phyloP scores from a whole-genome alignment of 2,329 filamentous ascomycete species.

The Lecanicillium sp. region DNA sequence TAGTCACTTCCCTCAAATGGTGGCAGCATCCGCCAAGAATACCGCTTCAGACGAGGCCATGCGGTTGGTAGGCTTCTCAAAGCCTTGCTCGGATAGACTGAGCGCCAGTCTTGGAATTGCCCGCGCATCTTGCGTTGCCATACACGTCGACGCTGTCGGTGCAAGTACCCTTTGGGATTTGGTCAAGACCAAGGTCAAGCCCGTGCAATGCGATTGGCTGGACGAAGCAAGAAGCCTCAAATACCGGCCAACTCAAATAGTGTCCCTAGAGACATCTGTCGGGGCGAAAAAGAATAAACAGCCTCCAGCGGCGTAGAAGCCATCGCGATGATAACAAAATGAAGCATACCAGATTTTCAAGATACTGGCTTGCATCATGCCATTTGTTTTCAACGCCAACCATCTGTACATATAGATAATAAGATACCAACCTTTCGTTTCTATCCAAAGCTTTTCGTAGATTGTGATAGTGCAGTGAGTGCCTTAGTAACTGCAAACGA shows the following conservation, averaged over 20 bases:
- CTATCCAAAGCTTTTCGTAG: too few relatives aligned
- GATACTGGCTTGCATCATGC: too few relatives aligned
- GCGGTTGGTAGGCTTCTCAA: constrained; percentile 58
- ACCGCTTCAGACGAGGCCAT: constrained; percentile 35
- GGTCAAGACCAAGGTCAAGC: constrained; percentile 44
- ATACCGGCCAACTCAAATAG: constrained; percentile 31
- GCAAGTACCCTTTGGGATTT: constrained; percentile 52
- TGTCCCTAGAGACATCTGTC: constrained; percentile 29
- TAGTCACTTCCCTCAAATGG: constrained; percentile 53
- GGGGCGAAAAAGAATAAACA: constrained; percentile 26
- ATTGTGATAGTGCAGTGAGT: too few relatives aligned
- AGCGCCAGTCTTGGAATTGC: constrained; percentile 53
- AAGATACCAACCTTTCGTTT: too few relatives aligned
- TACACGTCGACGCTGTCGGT: constrained; percentile 51
- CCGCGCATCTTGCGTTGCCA: constrained; percentile 57
- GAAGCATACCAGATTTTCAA: too few relatives aligned
- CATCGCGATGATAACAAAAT: too few relatives aligned
- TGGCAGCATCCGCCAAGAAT: constrained; percentile 42
- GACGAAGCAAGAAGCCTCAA: constrained; percentile 17
- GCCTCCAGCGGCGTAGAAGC: too few relatives aligned
- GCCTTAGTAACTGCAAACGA: constrained; percentile 1
- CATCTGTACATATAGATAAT: too few relatives aligned
- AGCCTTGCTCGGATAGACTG: constrained; percentile 51
- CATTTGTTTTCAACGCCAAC: too few relatives aligned
- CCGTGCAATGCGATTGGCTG: constrained; percentile 51